Evolutionary conservation across 1,139 yeast genomes (phyloP).

Genomic region (Oligophagozyma castellii): DNA sequence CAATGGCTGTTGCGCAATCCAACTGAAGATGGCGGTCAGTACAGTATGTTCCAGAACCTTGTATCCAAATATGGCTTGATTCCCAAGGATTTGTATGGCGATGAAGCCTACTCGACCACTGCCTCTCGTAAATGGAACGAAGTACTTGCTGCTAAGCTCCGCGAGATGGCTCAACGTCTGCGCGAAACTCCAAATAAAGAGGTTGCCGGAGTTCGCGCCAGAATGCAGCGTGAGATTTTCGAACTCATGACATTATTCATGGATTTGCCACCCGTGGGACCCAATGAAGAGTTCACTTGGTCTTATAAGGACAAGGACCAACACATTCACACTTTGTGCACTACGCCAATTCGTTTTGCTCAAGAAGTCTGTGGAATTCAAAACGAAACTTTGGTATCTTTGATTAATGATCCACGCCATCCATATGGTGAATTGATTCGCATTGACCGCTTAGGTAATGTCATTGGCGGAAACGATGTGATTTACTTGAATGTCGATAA

Average conservation of each 20-base stretch:
- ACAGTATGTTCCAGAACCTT: slow-evolving; percentile 65
- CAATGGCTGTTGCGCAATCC: slow-evolving; percentile 52
- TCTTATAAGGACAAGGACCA: slow-evolving; percentile 64
- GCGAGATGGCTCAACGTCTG: slow-evolving; percentile 61
- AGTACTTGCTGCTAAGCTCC: slow-evolving; percentile 48
- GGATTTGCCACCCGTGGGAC: slow-evolving; percentile 63
- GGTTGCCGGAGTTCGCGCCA: slow-evolving; percentile 28
- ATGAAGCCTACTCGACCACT: slow-evolving; percentile 44
- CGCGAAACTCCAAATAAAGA: slow-evolving; percentile 43
- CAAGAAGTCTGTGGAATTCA: slow-evolving; percentile 37
- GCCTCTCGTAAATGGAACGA: slow-evolving; percentile 44
- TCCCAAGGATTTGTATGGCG: slow-evolving; percentile 62
- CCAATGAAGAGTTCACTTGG: slow-evolving; percentile 55
- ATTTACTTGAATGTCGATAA: slow-evolving; percentile 56
- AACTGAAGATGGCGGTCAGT: slow-evolving; percentile 73
- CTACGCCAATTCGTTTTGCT: slow-evolving; percentile 55
- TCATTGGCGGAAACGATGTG: slow-evolving; percentile 52
- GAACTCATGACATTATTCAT: slow-evolving; percentile 50
- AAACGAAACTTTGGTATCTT: slow-evolving; percentile 42
- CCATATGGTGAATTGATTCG: slow-evolving; percentile 45
- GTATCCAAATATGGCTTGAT: slow-evolving; percentile 67
- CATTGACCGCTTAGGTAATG: slow-evolving; percentile 62
- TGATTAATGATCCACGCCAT: slow-evolving; percentile 74
- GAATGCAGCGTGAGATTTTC: slow-evolving; percentile 48
- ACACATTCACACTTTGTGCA: slow-evolving; percentile 35